Conservation (phyloP, 2,329 filamentous ascomycete species). For the Cadophora gregata region DNA sequence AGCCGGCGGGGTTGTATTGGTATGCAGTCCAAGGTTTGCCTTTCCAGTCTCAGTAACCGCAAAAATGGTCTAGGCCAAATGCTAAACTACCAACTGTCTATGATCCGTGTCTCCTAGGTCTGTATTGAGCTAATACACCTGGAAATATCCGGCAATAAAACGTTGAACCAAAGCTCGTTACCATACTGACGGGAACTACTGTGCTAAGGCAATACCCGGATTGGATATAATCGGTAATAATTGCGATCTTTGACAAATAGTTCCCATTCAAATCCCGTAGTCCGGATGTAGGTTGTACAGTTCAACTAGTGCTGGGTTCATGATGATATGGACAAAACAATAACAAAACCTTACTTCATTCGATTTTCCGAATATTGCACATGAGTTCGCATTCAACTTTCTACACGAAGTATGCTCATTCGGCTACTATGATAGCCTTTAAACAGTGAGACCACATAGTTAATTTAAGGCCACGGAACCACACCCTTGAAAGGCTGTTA, state of each 20-base stretch:
- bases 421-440: neutral
- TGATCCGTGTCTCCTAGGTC: neutral
- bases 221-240: neutral
- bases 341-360: too few relatives aligned
- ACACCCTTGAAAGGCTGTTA: neutral
- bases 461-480: neutral
- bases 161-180: neutral
- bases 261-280: neutral
- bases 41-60: too few relatives aligned
- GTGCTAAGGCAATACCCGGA: neutral
- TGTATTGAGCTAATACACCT: neutral
- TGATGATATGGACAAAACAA: too few relatives aligned
- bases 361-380: too few relatives aligned
- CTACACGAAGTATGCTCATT: neutral
- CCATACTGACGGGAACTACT: neutral
- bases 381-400: too few relatives aligned
- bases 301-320: neutral
- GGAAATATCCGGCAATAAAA: neutral
- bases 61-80: neutral
- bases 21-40: too few relatives aligned
- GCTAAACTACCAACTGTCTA: neutral
- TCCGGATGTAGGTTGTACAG: neutral
- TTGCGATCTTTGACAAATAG: neutral
- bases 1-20: too few relatives aligned
- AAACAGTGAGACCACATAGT: neutral